Conservation (phyloP, 148 eudicot species). For the Amaranthus palmeri region DNA sequence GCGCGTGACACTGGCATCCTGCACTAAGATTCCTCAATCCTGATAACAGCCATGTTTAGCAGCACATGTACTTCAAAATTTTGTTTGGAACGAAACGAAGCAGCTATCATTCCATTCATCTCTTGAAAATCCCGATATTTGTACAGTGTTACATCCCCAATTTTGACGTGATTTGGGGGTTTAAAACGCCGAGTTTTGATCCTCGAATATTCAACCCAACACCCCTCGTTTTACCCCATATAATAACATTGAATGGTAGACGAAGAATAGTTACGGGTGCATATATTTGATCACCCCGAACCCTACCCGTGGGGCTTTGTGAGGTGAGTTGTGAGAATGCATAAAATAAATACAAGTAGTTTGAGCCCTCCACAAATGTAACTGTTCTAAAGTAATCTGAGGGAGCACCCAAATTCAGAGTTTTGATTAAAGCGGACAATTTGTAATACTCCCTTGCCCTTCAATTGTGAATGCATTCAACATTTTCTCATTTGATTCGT, state of each 20-base stretch:
- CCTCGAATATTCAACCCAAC: background rate
- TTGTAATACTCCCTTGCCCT: background rate
- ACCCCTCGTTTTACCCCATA: background rate
- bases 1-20: background rate
- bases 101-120: constrained; percentile 1
- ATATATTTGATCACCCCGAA: constrained; percentile 1
- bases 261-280: background rate
- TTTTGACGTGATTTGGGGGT: constrained; percentile 19
- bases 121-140: background rate
- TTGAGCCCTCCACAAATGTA: background rate
- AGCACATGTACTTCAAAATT: background rate
- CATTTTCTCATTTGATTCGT: no score
- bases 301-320: background rate
- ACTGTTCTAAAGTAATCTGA: background rate
- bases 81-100: constrained; percentile 6
- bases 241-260: background rate
- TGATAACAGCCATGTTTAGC: background rate
- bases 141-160: constrained; percentile 23
- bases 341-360: background rate
- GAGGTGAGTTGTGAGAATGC: constrained; percentile 7
- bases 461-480: background rate
- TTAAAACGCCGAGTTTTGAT: constrained; percentile 11
- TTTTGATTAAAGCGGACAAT: background rate
- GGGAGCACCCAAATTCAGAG: background rate
- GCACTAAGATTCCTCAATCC: background rate